phyloP scores from a whole-genome alignment of 192 early-diverging fungal genomes.

The Backusella australiensis region DNA sequence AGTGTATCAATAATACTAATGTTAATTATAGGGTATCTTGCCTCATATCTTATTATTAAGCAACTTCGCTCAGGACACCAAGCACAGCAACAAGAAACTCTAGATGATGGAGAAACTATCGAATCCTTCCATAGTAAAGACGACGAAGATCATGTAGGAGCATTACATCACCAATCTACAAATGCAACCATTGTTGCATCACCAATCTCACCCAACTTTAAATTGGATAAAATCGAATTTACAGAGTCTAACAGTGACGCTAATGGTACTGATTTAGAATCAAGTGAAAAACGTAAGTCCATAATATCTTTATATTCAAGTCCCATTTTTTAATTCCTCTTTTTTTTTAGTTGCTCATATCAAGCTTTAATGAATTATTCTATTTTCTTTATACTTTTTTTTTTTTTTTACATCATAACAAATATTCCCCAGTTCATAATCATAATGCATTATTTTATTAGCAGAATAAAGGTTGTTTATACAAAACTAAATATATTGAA shows the following conservation, averaged over 20 bases:
- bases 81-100: background rate
- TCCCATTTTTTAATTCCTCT: background rate
- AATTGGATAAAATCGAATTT: background rate
- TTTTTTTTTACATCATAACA: background rate
- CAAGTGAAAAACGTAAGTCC: background rate
- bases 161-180: background rate
- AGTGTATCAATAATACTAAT: background rate
- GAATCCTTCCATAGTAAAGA: background rate
- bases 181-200: background rate
- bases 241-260: background rate
- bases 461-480: background rate
- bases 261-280: background rate
- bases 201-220: background rate
- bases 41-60: conserved; percentile 30
- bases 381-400: background rate
- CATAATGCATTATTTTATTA: background rate
- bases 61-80: conserved; percentile 4
- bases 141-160: background rate
- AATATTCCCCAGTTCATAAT: background rate
- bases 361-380: background rate
- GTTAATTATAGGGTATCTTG: conserved; percentile 16
- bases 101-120: background rate
- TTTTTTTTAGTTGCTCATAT: background rate
- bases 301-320: background rate
- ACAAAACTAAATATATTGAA: background rate